A percentile compares a stretch with the other conserved stretches of the same genome.
These are phyloP conservation scores for Chrysanthemum seticuspe DNA, from an alignment of 129 eudicot genomes.

Conservation along the genomic window DNA sequence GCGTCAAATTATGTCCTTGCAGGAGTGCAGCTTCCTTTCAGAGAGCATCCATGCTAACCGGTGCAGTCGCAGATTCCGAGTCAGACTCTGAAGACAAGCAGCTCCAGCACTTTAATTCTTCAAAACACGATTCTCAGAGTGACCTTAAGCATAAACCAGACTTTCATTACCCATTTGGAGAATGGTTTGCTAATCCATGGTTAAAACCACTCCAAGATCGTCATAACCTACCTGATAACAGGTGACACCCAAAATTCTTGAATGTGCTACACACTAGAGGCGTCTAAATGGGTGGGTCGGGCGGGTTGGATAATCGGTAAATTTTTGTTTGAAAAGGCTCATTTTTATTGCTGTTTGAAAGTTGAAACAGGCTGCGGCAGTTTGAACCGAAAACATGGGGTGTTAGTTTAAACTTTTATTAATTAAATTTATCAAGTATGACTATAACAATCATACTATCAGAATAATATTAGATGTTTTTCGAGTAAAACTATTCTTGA, in stretches of 20 bases:
- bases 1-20: conserved; percentile 38
- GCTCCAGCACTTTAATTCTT: conserved; percentile 37
- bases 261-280: neutral
- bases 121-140: conserved; percentile 31
- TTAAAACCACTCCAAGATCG: conserved; percentile 40
- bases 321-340: neutral
- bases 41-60: conserved; percentile 51
- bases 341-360: neutral
- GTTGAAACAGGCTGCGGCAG: neutral
- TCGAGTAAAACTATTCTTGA: neutral
- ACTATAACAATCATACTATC: neutral
- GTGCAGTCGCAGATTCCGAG: conserved; percentile 33
- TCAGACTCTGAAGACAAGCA: conserved; percentile 28
- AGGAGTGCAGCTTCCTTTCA: conserved; percentile 84
- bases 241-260: conserved; percentile 34
- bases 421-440: neutral
- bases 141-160: conserved; percentile 30
- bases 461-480: neutral
- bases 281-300: neutral
- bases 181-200: conserved; percentile 73
- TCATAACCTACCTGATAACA: conserved; percentile 37
- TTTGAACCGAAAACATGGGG: neutral
- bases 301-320: neutral
- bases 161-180: conserved; percentile 60
- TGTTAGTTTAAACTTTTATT: too few species aligned